Conservation (phyloP, 208 protist genomes). For the Acanthamoeba lenticulata region DNA sequence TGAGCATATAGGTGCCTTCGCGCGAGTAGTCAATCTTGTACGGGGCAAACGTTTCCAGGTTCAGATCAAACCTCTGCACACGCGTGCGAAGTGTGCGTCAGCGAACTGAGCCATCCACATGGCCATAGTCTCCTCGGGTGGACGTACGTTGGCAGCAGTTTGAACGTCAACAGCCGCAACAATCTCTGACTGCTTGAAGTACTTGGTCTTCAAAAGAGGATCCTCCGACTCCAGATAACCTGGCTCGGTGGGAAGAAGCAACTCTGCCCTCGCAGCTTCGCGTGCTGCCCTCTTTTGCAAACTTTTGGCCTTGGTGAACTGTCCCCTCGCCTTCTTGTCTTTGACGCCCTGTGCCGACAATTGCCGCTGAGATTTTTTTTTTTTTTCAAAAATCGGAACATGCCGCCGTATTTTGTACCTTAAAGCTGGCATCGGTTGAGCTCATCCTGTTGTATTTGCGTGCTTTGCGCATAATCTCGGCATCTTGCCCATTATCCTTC, state of each 20-base stretch:
- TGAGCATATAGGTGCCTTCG: conserved; percentile 93
- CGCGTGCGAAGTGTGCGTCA: not conserved
- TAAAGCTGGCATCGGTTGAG: not conserved
- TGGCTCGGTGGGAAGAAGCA: conserved; percentile 76
- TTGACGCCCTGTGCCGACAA: not conserved
- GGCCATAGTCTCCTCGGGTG: not conserved
- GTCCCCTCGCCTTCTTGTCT: conserved; percentile 67
- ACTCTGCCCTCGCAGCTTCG: conserved; percentile 71
- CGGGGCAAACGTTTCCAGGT: conserved; percentile 93
- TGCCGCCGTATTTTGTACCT: not conserved
- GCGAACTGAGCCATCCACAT: not conserved
- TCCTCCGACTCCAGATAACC: conserved; percentile 84
- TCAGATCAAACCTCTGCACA: conserved; percentile 90
- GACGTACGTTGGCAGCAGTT: conserved; percentile 90
- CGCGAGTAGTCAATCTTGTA: conserved; percentile 95
- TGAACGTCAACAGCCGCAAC: conserved; percentile 92
- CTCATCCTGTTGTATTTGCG: conserved; percentile 41
- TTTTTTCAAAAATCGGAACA: not conserved
- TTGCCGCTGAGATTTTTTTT: not conserved
- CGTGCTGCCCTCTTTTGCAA: conserved; percentile 59
- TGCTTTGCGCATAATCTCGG: not conserved
- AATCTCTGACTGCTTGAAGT: conserved; percentile 94
- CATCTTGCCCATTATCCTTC: not conserved
- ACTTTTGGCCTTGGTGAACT: conserved; percentile 56
- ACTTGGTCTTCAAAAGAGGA: conserved; percentile 89